Evolutionary conservation across 129 eudicot species (phyloP).

Genomic region (Centaurea solstitialis): DNA sequence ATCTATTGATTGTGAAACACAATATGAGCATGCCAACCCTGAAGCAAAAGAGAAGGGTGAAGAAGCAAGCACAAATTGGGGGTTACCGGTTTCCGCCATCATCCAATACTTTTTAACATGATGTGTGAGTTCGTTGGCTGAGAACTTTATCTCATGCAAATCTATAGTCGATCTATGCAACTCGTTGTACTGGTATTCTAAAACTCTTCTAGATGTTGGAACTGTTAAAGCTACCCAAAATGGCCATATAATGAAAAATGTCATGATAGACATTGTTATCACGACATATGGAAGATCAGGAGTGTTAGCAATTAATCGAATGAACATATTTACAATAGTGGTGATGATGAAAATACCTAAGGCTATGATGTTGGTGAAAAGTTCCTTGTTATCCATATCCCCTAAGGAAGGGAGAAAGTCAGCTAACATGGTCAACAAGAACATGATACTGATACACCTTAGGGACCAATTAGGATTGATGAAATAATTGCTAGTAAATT

Average conservation of each 20-base stretch:
- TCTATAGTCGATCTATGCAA: neutral
- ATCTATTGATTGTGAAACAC: too few species aligned
- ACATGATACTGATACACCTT: neutral
- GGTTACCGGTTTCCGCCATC: neutral
- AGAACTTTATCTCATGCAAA: neutral
- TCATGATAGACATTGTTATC: too few species aligned
- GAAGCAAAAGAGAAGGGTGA: neutral
- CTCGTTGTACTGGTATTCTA: slow-evolving; percentile 10
- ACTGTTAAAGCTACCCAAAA: slow-evolving; percentile 4
- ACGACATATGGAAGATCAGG: too few species aligned
- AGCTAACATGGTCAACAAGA: neutral
- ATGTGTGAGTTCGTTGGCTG: neutral
- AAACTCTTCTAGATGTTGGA: neutral
- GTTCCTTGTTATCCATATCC: slow-evolving; percentile 5
- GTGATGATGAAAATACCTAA: slow-evolving; percentile 3
- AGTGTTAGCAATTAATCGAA: neutral
- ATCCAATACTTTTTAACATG: slow-evolving; percentile 7
- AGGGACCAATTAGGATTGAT: too few species aligned
- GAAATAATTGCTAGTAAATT: too few species aligned
- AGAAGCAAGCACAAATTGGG: neutral
- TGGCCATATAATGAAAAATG: neutral
- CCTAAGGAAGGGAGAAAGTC: slow-evolving; percentile 19
- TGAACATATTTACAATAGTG: neutral
- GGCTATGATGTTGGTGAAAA: neutral
- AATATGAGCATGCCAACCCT: neutral